Evolutionary conservation across 2,329 filamentous ascomycete genomes (phyloP).

Genomic region (Alternaria consortialis): DNA sequence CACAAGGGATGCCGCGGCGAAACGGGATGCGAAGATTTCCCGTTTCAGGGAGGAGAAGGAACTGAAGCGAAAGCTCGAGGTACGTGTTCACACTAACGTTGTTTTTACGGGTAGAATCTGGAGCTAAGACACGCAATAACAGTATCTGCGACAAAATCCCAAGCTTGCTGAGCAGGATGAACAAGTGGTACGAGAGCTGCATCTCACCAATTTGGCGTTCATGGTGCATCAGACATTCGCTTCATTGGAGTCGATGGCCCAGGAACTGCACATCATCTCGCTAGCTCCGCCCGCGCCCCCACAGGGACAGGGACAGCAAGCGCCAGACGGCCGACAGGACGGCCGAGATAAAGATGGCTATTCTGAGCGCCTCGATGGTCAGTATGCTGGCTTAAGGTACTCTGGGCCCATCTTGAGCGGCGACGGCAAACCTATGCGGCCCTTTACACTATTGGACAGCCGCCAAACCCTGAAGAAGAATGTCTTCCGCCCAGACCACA

Average conservation of each 20-base stretch:
- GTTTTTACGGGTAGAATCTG: conserved; percentile 20
- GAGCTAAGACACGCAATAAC: conserved; percentile 33
- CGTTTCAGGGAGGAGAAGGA: conserved; percentile 87
- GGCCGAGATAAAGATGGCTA: conserved; percentile 63
- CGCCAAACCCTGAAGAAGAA: conserved; percentile 78
- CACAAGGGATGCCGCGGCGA: conserved; percentile 70
- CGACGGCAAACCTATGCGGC: conserved; percentile 84
- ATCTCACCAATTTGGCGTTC: conserved; percentile 78
- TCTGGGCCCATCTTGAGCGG: conserved; percentile 77
- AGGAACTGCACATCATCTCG: conserved; percentile 83
- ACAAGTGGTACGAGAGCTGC: conserved; percentile 78
- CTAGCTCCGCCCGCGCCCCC: conserved; percentile 69
- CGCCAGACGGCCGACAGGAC: conserved; percentile 59
- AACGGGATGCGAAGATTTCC: conserved; percentile 84
- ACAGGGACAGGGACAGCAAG: conserved; percentile 47
- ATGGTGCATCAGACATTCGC: conserved; percentile 83
- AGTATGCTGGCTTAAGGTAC: conserved; percentile 52
- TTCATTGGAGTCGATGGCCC: conserved; percentile 83
- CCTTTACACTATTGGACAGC: conserved; percentile 84
- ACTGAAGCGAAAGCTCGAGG: conserved; percentile 82
- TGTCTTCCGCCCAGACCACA: conserved; percentile 91
- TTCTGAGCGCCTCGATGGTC: conserved; percentile 77
- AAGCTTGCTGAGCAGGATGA: conserved; percentile 77
- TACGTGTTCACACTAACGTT: conserved; percentile 43
- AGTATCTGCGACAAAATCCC: conserved; percentile 69